Base-by-base conservation (phyloP, 169 alveolate genomes). In the Plasmodium coatneyi region DNA sequence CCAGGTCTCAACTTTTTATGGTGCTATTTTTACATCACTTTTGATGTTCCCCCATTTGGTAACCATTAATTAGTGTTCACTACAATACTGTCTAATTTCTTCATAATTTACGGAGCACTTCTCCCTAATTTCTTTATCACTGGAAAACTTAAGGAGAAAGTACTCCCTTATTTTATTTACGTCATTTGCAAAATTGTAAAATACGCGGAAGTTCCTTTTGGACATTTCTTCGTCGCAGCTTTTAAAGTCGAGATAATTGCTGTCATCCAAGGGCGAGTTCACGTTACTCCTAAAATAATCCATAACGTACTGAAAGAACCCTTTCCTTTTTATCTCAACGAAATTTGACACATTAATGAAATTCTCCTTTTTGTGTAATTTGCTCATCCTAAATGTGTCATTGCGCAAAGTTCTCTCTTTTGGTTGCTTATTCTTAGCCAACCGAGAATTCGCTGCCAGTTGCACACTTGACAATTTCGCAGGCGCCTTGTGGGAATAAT, bases 151-250 rank as follows among this genome's bases (percentile, higher is more conserved):
- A 1, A n/a, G 52, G 71, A 41, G 83, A 89, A 89, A 89, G 71
- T 78, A 79, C 49, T 41, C 81, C 82, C 94, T 54, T 22, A 89
- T 89, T 79, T 89, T 39, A 78, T 72, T 34, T 79, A 89, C 49
- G 49, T 89, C 82, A 78, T 89, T 46, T 70, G 78, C 52, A 41
- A 89, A 78, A 80, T 89, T 79, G 72, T 78, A 30, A 43, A 89
- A 89, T 89, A 79, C 56, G 43, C 46, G 94, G 49, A 79, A 78
- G 54, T 89, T 89, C 5, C 82, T 86, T 79, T 60, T 60, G 32
- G 80, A 41, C 87, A 89, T 89, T 89, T 89, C 94, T 32, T 89
- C 90, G 36, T 89, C 94, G 71, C 94, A 89, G 25, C 94, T 89
- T 78, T 78, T 71, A 60, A 79, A 89, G 74, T 89, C 87, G 9